Percentiles rank a stretch among this genome's conserved stretches.
Evolutionary conservation across 441 rosid genomes (phyloP).

Genomic region (Corymbia calophylla): DNA sequence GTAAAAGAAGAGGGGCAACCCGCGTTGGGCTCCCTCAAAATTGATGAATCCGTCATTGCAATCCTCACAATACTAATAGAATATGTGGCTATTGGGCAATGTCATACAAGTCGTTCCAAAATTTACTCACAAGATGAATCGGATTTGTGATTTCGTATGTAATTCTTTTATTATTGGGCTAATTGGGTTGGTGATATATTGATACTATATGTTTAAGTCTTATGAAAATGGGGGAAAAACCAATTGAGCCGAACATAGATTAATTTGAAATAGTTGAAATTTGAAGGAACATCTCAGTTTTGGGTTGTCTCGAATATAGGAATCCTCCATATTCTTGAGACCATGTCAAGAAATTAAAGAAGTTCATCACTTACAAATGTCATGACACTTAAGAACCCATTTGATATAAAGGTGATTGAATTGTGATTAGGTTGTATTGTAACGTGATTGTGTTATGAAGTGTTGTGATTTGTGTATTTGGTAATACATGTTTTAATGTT

Average conservation of each 20-base stretch:
- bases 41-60: accelerated
- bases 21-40: neutral
- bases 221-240: neutral
- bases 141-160: neutral
- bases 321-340: neutral
- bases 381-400: neutral
- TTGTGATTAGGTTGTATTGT: neutral
- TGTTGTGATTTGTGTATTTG: neutral
- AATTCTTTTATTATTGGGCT: neutral
- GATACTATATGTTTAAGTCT: neutral
- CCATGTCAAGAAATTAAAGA: neutral
- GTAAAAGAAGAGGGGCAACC: neutral
- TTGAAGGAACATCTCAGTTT: neutral
- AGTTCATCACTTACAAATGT: neutral
- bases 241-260: neutral
- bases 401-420: neutral
- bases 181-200: accelerated
- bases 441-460: no score
- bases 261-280: neutral
- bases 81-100: accelerated
- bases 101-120: accelerated
- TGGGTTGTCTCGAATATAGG: neutral
- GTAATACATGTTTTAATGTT: neutral
- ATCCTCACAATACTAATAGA: accelerated
- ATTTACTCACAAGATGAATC: neutral